These are phyloP conservation scores for Monosporascus sp. DNA, from an alignment of 2,329 filamentous ascomycete species.

Conservation along the genomic window DNA sequence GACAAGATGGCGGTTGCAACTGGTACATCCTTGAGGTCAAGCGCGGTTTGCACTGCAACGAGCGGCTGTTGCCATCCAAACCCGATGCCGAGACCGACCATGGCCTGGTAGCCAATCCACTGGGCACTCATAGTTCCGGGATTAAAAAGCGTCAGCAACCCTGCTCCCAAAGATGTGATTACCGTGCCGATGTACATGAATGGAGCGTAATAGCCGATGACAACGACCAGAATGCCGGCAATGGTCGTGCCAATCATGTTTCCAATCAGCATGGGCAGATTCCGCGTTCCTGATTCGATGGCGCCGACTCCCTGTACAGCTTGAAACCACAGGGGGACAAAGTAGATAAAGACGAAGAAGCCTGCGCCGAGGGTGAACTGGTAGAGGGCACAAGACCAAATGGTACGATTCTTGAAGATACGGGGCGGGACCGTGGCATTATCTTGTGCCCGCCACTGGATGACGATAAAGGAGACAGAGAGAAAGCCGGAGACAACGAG, in stretches of 20 bases:
- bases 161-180: slow-evolving; percentile 40
- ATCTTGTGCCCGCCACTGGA: slow-evolving; percentile 42
- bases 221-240: slow-evolving; percentile 31
- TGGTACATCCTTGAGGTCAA: slow-evolving; percentile 43
- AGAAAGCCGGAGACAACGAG: slow-evolving; percentile 45
- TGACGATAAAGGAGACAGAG: slow-evolving; percentile 39
- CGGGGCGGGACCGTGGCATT: slow-evolving; percentile 44
- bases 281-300: slow-evolving; percentile 49
- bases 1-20: slow-evolving; percentile 46
- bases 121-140: slow-evolving; percentile 38
- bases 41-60: slow-evolving; percentile 47
- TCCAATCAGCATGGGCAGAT: slow-evolving; percentile 48
- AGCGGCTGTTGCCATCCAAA: slow-evolving; percentile 43
- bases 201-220: slow-evolving; percentile 39
- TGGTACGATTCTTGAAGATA: slow-evolving; percentile 41
- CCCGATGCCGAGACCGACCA: slow-evolving; percentile 49
- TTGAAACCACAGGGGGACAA: slow-evolving; percentile 44
- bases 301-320: slow-evolving; percentile 48
- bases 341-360: slow-evolving; percentile 33
- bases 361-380: slow-evolving; percentile 41
- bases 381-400: slow-evolving; percentile 27
- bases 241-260: slow-evolving; percentile 43
- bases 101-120: slow-evolving; percentile 56
- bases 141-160: slow-evolving; percentile 49
- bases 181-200: slow-evolving; percentile 35